A percentile compares a stretch with the other conserved stretches of the same genome.
Conservation (phyloP, 345 rosid species). For the Heritiera littoralis region DNA sequence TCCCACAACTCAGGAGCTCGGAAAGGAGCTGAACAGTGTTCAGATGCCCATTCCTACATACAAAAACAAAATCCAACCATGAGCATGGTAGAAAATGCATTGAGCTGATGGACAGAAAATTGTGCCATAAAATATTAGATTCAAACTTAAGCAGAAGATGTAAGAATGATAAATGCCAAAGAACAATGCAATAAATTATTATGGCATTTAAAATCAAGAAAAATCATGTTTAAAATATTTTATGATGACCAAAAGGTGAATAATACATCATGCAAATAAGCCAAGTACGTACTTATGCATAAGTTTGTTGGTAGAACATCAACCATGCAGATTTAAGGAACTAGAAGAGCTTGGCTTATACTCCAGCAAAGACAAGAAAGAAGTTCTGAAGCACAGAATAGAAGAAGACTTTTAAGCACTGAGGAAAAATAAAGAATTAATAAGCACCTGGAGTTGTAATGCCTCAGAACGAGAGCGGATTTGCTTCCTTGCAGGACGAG, state of each 20-base stretch:
- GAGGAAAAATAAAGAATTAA: constrained; percentile 17
- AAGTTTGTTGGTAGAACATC: neutral
- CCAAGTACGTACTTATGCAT: neutral
- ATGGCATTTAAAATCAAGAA: neutral
- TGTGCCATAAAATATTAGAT: neutral
- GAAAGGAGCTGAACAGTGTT: constrained; percentile 94
- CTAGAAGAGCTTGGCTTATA: neutral
- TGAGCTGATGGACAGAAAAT: constrained; percentile 8
- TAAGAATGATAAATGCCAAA: neutral
- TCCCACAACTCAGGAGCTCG: constrained; percentile 99
- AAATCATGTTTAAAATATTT: neutral
- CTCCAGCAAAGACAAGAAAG: neutral
- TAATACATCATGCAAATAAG: neutral
- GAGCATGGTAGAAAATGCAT: neutral
- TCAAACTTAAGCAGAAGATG: neutral
- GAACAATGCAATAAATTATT: neutral
- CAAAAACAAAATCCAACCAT: constrained; percentile 16
- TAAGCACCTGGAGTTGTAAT: constrained; percentile 78
- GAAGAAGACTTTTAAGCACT: constrained; percentile 8
- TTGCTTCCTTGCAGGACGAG: constrained; percentile 84
- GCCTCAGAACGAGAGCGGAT: constrained; percentile 93
- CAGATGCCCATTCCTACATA: constrained; percentile 91
- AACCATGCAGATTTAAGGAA: neutral
- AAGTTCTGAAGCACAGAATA: neutral
- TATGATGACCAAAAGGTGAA: neutral